These are phyloP conservation scores for Cladosporium sphaerospermum DNA, from an alignment of 2,329 filamentous ascomycete species.

Conservation along the genomic window DNA sequence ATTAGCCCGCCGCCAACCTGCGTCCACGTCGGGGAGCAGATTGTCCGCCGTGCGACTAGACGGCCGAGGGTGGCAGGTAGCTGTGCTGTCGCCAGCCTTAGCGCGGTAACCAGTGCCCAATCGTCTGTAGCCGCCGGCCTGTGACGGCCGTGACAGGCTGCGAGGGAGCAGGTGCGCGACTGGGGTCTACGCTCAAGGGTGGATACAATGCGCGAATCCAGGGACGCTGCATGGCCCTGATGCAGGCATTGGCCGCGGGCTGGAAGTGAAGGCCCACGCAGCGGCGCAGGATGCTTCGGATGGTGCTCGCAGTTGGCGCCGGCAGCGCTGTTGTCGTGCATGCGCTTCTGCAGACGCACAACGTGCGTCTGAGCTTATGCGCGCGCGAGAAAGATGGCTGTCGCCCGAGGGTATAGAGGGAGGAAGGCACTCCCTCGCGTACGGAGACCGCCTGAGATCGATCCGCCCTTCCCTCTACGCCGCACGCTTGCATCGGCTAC, in stretches of 20 bases:
- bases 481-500: constrained; percentile 20
- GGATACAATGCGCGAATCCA: constrained; percentile 17
- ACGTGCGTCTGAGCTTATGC: constrained; percentile 27
- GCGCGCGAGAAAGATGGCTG: constrained; percentile 28
- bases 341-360: constrained; percentile 21
- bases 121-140: constrained; percentile 16
- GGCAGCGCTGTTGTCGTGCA: constrained; percentile 14
- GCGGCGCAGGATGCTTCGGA: constrained; percentile 8
- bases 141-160: constrained; percentile 5
- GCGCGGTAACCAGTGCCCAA: constrained; percentile 10
- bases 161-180: constrained; percentile 5
- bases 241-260: constrained; percentile 15
- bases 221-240: constrained; percentile 10
- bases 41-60: constrained; percentile 1
- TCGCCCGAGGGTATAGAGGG: constrained; percentile 35
- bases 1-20: not conserved
- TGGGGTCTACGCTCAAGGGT: not conserved
- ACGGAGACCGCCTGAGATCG: constrained; percentile 32
- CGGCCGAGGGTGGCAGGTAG: constrained; percentile 10
- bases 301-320: constrained; percentile 21
- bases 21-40: not conserved
- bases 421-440: constrained; percentile 37
- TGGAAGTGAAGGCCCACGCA: constrained; percentile 13
- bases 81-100: constrained; percentile 7
- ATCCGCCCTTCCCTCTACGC: constrained; percentile 18